Evolutionary conservation across 371 early-diverging fungal genomes (phyloP).

Genomic region (Gilbertella persicaria): DNA sequence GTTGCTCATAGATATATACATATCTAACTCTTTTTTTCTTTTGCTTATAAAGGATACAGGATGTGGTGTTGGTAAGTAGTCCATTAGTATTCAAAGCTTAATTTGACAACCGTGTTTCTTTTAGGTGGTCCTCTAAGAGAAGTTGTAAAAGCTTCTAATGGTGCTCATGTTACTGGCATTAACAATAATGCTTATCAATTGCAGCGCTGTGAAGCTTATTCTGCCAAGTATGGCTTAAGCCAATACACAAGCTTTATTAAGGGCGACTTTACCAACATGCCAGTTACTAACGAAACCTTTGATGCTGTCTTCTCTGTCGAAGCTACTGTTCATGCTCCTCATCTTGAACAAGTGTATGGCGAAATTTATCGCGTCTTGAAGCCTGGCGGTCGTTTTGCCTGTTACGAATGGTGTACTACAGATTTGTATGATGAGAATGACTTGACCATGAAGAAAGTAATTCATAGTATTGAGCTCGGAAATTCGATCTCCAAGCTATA

Average conservation of each 20-base stretch:
- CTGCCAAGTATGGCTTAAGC: conserved; percentile 58
- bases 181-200: conserved; percentile 88
- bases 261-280: conserved; percentile 81
- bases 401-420: conserved; percentile 83
- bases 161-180: conserved; percentile 72
- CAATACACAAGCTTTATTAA: conserved; percentile 55
- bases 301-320: conserved; percentile 81
- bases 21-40: background rate
- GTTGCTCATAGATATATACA: background rate
- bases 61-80: conserved; percentile 73
- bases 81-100: background rate
- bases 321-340: conserved; percentile 74
- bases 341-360: conserved; percentile 67
- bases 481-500: conserved; percentile 79
- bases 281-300: conserved; percentile 61
- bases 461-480: conserved; percentile 77
- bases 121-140: conserved; percentile 75
- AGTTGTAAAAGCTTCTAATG: conserved; percentile 71
- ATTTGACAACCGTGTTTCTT: conserved; percentile 1
- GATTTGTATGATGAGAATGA: conserved; percentile 67
- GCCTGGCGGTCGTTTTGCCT: conserved; percentile 71
- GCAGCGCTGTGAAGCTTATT: conserved; percentile 68
- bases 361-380: conserved; percentile 79
- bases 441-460: conserved; percentile 63
- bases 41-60: conserved; percentile 59